Conservation (phyloP, 306 rosid species). For the Crataegus laevigata region DNA sequence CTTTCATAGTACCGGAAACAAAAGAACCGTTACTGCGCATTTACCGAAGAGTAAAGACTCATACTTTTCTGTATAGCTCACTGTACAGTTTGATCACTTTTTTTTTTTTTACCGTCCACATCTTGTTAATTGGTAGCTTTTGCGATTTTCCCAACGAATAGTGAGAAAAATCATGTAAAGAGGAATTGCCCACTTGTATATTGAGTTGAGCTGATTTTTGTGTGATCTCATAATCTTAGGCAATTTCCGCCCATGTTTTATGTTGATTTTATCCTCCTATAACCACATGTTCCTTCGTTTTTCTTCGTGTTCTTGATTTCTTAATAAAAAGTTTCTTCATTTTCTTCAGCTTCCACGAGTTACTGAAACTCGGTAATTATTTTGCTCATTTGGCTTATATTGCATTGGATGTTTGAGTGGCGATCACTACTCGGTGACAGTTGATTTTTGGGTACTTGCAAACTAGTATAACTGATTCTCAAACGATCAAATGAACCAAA, state of each 20-base stretch:
- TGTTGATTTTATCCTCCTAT: background rate
- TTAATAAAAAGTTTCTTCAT: background rate
- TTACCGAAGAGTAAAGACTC: constrained; percentile 7
- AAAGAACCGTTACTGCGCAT: background rate
- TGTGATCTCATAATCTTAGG: constrained; percentile 13
- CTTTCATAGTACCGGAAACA: constrained; percentile 25
- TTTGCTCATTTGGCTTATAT: no score
- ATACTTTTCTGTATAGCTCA: constrained; percentile 53
- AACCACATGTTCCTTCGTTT: background rate
- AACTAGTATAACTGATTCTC: no score
- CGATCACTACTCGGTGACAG: no score
- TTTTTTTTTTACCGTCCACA: background rate
- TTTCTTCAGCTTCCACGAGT: background rate
- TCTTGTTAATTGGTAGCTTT: constrained; percentile 21
- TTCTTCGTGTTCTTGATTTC: background rate
- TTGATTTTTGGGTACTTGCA: no score
- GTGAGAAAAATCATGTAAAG: constrained; percentile 15
- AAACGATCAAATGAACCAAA: no score
- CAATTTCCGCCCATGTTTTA: background rate
- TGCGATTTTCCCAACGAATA: constrained; percentile 22
- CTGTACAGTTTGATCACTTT: constrained; percentile 51
- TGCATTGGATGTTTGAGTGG: no score
- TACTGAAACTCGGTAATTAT: no score
- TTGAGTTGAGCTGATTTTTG: constrained; percentile 29
- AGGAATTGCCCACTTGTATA: constrained; percentile 42